Percentiles rank a stretch among this genome's conserved stretches.
These are phyloP conservation scores for Jamesozyma spencerorum DNA, from an alignment of 805 yeast species.

Conservation along the genomic window DNA sequence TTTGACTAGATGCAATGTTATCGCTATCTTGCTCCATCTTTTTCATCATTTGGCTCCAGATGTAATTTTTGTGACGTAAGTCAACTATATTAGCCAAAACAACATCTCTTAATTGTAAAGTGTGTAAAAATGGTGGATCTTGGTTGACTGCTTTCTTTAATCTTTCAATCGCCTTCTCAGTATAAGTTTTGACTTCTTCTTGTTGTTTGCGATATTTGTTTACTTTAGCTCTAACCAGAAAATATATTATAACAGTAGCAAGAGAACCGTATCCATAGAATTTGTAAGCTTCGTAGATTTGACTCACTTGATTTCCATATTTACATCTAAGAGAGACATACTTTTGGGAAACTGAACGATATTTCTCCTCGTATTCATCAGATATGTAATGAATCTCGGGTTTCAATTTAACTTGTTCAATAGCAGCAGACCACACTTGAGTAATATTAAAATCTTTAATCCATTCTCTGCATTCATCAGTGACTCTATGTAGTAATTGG, in stretches of 20 bases:
- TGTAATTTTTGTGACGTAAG: constrained; percentile 28
- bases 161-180: constrained; percentile 30
- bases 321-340: neutral
- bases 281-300: neutral
- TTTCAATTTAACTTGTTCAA: neutral
- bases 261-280: neutral
- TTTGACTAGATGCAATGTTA: constrained; percentile 46
- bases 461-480: constrained; percentile 30
- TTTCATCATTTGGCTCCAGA: constrained; percentile 50
- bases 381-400: neutral
- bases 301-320: neutral
- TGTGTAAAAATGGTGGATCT: constrained; percentile 43
- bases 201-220: constrained; percentile 31
- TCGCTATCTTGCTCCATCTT: constrained; percentile 44
- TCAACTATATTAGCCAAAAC: constrained; percentile 32
- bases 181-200: constrained; percentile 33
- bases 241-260: neutral
- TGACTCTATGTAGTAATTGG: constrained; percentile 35
- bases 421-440: neutral
- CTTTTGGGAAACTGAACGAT: constrained; percentile 1
- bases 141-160: constrained; percentile 33
- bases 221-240: constrained; percentile 27
- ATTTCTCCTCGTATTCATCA: neutral
- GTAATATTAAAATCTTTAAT: constrained; percentile 1
- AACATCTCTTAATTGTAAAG: constrained; percentile 60